Percentiles rank a stretch among this genome's conserved stretches.
phyloP scores from a whole-genome alignment of 2,329 filamentous ascomycete genomes.

The Penicillium sp. region DNA sequence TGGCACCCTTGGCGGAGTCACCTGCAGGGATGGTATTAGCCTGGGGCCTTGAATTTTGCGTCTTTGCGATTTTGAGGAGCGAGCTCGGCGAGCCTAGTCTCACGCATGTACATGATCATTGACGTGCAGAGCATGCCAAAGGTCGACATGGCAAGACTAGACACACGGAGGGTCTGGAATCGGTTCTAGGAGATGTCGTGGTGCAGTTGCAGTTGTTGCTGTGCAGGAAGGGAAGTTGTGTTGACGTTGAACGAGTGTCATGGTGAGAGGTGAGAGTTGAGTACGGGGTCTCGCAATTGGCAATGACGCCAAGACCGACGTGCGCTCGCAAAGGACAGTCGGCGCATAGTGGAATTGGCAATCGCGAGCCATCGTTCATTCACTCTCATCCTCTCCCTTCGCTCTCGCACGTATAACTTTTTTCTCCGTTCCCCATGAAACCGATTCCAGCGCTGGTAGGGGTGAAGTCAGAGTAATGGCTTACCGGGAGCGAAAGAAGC shows the following conservation, averaged over 20 bases:
- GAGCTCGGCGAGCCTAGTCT: constrained; percentile 20
- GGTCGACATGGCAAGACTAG: constrained; percentile 22
- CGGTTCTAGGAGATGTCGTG: background rate
- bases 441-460: background rate
- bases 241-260: background rate
- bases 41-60: constrained; percentile 3
- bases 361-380: background rate
- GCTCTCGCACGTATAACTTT: background rate
- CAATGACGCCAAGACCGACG: background rate
- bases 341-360: background rate
- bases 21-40: constrained; percentile 53
- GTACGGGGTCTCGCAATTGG: background rate
- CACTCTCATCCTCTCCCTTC: background rate
- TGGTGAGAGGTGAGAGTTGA: background rate
- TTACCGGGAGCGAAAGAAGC: constrained; percentile 29
- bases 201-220: background rate
- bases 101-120: constrained; percentile 24
- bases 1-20: constrained; percentile 93
- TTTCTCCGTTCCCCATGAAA: background rate
- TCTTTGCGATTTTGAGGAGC: constrained; percentile 8
- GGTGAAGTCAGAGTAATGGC: constrained; percentile 5
- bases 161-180: background rate
- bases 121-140: constrained; percentile 26
- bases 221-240: background rate
- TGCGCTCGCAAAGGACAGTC: background rate